phyloP scores from a whole-genome alignment of 768 basidiomycete genomes.

The Hydnum rufescens region DNA sequence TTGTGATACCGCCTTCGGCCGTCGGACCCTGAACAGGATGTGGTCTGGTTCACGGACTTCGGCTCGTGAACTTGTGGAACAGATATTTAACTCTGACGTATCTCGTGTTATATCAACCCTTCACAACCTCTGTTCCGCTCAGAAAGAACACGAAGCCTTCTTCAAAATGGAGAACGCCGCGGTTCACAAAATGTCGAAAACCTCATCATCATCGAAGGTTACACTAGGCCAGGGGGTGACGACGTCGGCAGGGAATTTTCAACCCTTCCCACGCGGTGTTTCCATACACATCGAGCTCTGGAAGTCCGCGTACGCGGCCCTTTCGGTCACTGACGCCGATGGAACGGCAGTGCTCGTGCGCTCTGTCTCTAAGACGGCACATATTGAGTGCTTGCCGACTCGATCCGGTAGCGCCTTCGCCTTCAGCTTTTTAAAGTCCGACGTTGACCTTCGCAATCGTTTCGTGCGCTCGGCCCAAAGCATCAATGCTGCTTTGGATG shows the following conservation, averaged over 20 bases:
- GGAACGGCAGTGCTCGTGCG: slow-evolving; percentile 39
- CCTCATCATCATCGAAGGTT: too few species aligned
- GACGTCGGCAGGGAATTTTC: slow-evolving; percentile 3
- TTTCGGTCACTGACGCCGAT: slow-evolving; percentile 27
- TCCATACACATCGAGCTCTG: slow-evolving; percentile 41
- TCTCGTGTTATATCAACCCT: too few species aligned
- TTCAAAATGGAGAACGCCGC: too few species aligned
- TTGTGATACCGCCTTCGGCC: too few species aligned
- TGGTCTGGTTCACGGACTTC: too few species aligned
- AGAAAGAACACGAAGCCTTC: too few species aligned
- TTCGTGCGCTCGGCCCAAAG: slow-evolving; percentile 18
- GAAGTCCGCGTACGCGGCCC: slow-evolving; percentile 38
- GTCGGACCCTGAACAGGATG: too few species aligned
- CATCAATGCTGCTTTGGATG: slow-evolving; percentile 39
- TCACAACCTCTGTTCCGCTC: too few species aligned
- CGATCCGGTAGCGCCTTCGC: slow-evolving; percentile 3
- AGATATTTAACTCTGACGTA: too few species aligned
- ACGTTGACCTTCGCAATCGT: slow-evolving; percentile 11
- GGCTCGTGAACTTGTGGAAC: too few species aligned
- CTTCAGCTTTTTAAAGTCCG: neutral
- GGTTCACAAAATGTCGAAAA: too few species aligned
- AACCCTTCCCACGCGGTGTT: neutral
- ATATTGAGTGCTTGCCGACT: slow-evolving; percentile 41
- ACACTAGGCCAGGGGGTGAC: too few species aligned
- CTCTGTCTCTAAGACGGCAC: slow-evolving; percentile 37